Conservation (phyloP, 176 grass and related monocot species). For the Oryza longistaminata region DNA sequence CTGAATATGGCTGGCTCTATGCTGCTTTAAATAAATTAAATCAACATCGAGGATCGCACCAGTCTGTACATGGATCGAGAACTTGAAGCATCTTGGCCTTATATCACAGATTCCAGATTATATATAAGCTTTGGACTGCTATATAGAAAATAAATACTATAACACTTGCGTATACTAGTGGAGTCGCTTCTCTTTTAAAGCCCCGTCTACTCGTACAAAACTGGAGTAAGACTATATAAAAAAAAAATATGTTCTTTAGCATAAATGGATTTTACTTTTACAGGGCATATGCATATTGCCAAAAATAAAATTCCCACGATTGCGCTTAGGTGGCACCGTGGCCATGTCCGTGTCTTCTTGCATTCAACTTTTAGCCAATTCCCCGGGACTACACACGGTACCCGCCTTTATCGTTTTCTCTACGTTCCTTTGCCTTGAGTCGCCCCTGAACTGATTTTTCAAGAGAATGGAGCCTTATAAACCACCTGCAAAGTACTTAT, state of each 20-base stretch:
- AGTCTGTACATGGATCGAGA: neutral
- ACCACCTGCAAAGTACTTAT: constrained; percentile 39
- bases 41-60: neutral
- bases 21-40: neutral
- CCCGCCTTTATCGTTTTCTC: constrained; percentile 25
- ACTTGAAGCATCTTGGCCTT: neutral
- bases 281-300: neutral
- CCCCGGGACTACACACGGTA: constrained; percentile 44
- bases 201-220: neutral
- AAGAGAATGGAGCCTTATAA: constrained; percentile 35
- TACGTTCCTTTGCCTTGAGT: constrained; percentile 30
- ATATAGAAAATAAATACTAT: neutral
- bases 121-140: neutral
- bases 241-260: neutral
- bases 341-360: neutral
- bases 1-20: neutral
- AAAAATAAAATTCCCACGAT: neutral
- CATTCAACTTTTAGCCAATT: constrained; percentile 51
- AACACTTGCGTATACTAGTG: neutral
- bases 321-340: neutral
- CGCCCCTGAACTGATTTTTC: constrained; percentile 38
- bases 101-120: neutral
- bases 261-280: constrained; percentile 15
- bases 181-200: neutral
- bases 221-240: neutral